phyloP scores from a whole-genome alignment of 495 filamentous ascomycete genomes.

The Talaromyces liani region DNA sequence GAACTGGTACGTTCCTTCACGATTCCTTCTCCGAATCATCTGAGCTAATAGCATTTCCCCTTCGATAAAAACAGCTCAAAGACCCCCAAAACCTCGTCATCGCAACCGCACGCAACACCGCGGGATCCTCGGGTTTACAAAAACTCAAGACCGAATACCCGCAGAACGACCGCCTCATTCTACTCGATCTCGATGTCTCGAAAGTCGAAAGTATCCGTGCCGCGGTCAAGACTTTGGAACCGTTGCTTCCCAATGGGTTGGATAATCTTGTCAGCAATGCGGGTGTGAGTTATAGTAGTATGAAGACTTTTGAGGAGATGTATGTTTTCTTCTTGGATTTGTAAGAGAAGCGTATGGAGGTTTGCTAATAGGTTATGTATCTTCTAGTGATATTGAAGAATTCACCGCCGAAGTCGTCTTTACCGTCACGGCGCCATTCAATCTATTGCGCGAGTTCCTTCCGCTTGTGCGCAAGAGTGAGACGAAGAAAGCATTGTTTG shows the following conservation, averaged over 20 bases:
- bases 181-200: neutral
- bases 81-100: neutral
- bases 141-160: neutral
- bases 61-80: neutral
- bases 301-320: neutral
- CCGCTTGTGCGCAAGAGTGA: neutral
- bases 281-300: neutral
- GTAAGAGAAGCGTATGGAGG: neutral
- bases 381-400: neutral
- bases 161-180: neutral
- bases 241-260: neutral
- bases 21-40: neutral
- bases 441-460: neutral
- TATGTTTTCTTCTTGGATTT: neutral
- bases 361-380: neutral
- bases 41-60: neutral
- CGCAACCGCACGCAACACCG: neutral
- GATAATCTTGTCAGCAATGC: neutral
- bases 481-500: neutral
- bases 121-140: neutral
- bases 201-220: neutral
- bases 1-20: constrained; percentile 15
- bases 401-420: neutral
- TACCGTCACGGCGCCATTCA: neutral
- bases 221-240: neutral